Percentiles rank a stretch among this genome's conserved stretches.
Conservation (phyloP, 805 yeast species). For the Yarrowia bubula region DNA sequence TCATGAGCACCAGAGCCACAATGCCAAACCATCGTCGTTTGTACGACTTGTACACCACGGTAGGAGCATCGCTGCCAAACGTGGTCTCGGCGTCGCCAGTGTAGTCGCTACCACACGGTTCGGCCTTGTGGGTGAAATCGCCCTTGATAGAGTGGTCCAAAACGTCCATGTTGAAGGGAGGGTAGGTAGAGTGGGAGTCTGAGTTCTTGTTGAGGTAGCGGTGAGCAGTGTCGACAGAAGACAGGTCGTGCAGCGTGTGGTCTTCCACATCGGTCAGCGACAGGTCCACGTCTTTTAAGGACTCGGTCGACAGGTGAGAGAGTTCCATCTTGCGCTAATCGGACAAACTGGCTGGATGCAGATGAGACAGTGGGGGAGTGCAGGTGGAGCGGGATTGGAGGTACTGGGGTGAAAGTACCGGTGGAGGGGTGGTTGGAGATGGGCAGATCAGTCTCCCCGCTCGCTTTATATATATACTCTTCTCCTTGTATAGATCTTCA, state of each 20-base stretch:
- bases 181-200: not conserved
- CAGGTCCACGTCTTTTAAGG: slow-evolving; percentile 24
- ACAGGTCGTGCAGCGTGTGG: slow-evolving; percentile 16
- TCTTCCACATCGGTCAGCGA: slow-evolving; percentile 1
- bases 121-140: not conserved
- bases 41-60: slow-evolving; percentile 33
- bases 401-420: no score
- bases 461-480: no score
- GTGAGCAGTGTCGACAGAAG: slow-evolving; percentile 11
- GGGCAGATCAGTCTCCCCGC: no score
- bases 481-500: no score
- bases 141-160: not conserved
- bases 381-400: not conserved
- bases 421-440: no score
- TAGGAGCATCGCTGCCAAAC: not conserved
- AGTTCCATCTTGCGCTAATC: slow-evolving; percentile 16
- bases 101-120: slow-evolving; percentile 3
- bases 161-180: slow-evolving; percentile 17
- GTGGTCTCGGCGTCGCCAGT: slow-evolving; percentile 5
- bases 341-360: slow-evolving; percentile 8
- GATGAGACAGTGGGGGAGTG: not conserved
- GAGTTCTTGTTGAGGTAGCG: not conserved
- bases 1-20: slow-evolving; percentile 35
- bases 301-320: slow-evolving; percentile 18
- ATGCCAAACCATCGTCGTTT: slow-evolving; percentile 40